phyloP scores from a whole-genome alignment of 805 yeast genomes.

The Candida broadrunensis region DNA sequence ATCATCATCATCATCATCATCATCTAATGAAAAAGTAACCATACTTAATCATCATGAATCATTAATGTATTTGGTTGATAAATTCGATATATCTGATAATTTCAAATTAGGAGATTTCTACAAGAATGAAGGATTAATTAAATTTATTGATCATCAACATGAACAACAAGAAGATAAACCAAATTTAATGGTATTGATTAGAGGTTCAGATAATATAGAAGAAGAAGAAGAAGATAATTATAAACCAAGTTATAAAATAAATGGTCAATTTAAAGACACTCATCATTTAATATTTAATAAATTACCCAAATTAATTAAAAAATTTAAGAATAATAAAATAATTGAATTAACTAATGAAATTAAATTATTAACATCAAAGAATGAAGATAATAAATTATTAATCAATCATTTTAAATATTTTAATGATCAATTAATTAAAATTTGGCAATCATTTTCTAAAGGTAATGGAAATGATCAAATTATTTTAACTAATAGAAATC shows the following conservation, averaged over 20 bases:
- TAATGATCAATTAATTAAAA: slow-evolving; percentile 26
- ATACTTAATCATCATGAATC: slow-evolving; percentile 20
- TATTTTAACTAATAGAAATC: slow-evolving; percentile 7
- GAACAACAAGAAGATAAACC: neutral
- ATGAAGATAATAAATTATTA: slow-evolving; percentile 3
- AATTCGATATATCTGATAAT: slow-evolving; percentile 37
- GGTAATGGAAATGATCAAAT: slow-evolving; percentile 4
- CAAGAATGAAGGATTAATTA: slow-evolving; percentile 16
- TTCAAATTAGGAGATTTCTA: slow-evolving; percentile 26
- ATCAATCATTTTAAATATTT: slow-evolving; percentile 22
- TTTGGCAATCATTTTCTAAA: slow-evolving; percentile 35
- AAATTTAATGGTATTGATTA: slow-evolving; percentile 2
- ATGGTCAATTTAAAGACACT: neutral
- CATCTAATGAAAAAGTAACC: neutral
- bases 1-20: neutral
- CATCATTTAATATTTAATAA: slow-evolving; percentile 1
- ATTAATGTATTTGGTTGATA: slow-evolving; percentile 43
- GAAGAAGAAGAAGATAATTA: neutral
- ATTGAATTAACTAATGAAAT: slow-evolving; percentile 24
- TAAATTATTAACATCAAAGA: slow-evolving; percentile 10
- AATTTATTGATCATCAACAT: slow-evolving; percentile 18
- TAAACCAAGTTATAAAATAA: neutral
- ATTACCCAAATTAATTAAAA: slow-evolving; percentile 17
- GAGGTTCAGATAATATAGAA: neutral
- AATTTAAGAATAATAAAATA: slow-evolving; percentile 3